phyloP scores from a whole-genome alignment of 306 rosid genomes.

The Malus asiatica region DNA sequence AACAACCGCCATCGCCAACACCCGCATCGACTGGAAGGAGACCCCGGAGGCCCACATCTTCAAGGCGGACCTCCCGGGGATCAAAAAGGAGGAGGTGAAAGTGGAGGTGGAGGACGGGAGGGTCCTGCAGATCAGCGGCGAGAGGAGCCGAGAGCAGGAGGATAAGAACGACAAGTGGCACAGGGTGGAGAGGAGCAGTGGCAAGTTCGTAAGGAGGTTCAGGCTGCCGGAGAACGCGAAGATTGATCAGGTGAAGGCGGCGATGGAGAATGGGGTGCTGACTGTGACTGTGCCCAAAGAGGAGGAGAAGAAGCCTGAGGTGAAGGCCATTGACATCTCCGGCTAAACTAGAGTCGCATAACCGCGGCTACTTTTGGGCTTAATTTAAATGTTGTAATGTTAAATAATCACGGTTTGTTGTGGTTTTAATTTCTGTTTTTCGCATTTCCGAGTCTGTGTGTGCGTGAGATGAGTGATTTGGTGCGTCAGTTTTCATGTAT shows the following conservation, averaged over 20 bases:
- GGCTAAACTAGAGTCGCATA: not conserved
- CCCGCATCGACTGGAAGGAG: conserved; percentile 36
- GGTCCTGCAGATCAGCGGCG: conserved; percentile 28
- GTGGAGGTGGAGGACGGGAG: conserved; percentile 28
- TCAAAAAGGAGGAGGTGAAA: conserved; percentile 26
- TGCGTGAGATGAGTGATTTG: not conserved
- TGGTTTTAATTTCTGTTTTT: not conserved
- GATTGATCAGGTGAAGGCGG: conserved; percentile 15
- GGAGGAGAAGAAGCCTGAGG: conserved; percentile 13
- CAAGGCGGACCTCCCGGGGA: conserved; percentile 32
- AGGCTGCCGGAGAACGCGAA: conserved; percentile 29
- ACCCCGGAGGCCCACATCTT: conserved; percentile 26
- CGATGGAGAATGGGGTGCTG: conserved; percentile 27
- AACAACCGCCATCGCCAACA: conserved; percentile 17
- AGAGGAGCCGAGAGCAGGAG: conserved; percentile 25
- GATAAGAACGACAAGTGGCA: conserved; percentile 38
- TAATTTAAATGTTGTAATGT: not conserved
- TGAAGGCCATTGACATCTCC: conserved; percentile 26
- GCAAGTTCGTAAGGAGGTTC: conserved; percentile 29
- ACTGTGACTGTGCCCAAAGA: conserved; percentile 23
- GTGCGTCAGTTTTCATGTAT: not conserved
- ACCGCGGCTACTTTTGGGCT: not conserved
- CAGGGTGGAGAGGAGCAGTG: conserved; percentile 24
- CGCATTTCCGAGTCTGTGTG: not conserved
- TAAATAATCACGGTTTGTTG: not conserved